A percentile compares a stretch with the other conserved stretches of the same genome.
Evolutionary conservation across 1,284 basidiomycete species (phyloP).

Genomic region (Spongiforma sp.): DNA sequence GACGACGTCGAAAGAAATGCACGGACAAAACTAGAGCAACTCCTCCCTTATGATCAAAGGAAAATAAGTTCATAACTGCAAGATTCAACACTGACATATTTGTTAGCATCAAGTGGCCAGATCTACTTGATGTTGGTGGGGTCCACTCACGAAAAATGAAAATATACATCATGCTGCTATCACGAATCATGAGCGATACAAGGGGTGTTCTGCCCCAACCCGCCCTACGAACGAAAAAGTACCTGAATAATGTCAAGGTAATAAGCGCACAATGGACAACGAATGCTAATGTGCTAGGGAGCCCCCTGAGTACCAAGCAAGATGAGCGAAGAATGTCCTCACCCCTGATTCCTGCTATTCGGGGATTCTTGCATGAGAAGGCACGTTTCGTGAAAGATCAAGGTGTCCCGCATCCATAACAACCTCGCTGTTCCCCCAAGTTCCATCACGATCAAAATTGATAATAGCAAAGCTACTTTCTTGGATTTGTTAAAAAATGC

Average conservation of each 20-base stretch:
- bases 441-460: slow-evolving; percentile 21
- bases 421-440: slow-evolving; percentile 1
- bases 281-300: slow-evolving; percentile 19
- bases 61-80: slow-evolving; percentile 7
- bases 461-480: slow-evolving; percentile 16
- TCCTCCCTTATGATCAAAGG: slow-evolving; percentile 13
- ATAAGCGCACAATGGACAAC: slow-evolving; percentile 25
- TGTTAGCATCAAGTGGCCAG: slow-evolving; percentile 1
- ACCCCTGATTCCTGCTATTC: slow-evolving; percentile 8
- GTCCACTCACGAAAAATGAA: slow-evolving; percentile 12
- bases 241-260: slow-evolving; percentile 24
- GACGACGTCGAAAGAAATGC: neutral
- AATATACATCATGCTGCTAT: slow-evolving; percentile 18
- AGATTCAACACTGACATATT: slow-evolving; percentile 14
- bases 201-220: slow-evolving; percentile 25
- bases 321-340: neutral
- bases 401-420: slow-evolving; percentile 2
- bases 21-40: slow-evolving; percentile 25
- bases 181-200: slow-evolving; percentile 27
- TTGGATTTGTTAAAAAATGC: slow-evolving; percentile 28
- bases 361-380: slow-evolving; percentile 10
- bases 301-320: neutral
- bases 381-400: slow-evolving; percentile 7
- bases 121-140: neutral
- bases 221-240: slow-evolving; percentile 10